Evolutionary conservation across 2,329 filamentous ascomycete genomes (phyloP).

Genomic region (Ramichloridium luteum): DNA sequence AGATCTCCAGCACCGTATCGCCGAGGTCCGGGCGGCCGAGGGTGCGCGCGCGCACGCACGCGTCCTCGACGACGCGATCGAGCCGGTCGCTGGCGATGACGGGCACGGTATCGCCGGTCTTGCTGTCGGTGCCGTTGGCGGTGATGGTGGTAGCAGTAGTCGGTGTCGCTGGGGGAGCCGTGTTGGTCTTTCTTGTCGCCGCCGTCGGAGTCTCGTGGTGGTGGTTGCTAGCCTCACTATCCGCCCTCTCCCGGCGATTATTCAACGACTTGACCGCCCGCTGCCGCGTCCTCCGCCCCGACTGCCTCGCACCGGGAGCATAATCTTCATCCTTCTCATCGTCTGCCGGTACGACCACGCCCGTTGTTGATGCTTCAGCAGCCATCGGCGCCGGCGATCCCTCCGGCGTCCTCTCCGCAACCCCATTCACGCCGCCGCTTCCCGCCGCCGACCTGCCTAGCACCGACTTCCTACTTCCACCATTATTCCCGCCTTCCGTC

Average conservation of each 20-base stretch:
- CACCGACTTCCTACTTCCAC: constrained; percentile 30
- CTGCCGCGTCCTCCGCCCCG: constrained; percentile 13
- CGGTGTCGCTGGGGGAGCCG: constrained; percentile 14
- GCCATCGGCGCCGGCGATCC: constrained; percentile 28
- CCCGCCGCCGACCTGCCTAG: constrained; percentile 31
- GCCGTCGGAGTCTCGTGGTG: no score
- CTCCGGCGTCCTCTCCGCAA: constrained; percentile 36
- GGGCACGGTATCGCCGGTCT: neutral
- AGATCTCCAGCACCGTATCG: constrained; percentile 32
- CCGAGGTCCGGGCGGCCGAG: constrained; percentile 27
- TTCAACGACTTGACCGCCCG: constrained; percentile 16
- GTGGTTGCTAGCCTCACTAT: no score
- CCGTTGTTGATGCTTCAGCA: no score
- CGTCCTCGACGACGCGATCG: constrained; percentile 29
- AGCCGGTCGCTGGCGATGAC: constrained; percentile 14
- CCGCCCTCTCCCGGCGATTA: no score
- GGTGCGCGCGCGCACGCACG: constrained; percentile 29
- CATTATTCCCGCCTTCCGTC: constrained; percentile 30
- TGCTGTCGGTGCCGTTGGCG: constrained; percentile 1
- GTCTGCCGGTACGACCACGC: no score
- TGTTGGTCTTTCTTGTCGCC: constrained; percentile 13
- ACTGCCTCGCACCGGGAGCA: no score
- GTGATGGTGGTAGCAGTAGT: constrained; percentile 3
- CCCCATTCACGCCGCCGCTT: constrained; percentile 27
- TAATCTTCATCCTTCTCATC: constrained; percentile 38